phyloP scores from a whole-genome alignment of 108 stramenopile genomes.

The Cyclostephanos invisitatus region DNA sequence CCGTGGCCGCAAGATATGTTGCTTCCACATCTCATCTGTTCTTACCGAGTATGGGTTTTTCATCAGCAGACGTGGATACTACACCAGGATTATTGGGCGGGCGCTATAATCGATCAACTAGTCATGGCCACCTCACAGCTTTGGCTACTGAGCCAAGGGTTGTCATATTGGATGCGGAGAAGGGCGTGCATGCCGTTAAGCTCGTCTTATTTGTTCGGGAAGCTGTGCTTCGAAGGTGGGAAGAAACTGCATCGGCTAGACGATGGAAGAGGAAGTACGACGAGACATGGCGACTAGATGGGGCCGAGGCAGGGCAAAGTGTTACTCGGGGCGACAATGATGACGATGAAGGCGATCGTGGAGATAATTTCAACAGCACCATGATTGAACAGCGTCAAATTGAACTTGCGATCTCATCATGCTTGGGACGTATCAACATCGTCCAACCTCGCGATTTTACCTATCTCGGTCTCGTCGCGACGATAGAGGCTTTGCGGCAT shows the following conservation, averaged over 20 bases:
- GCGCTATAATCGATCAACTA: conserved; percentile 10
- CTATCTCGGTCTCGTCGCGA: conserved; percentile 50
- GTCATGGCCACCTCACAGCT: background rate
- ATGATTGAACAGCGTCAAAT: conserved; percentile 33
- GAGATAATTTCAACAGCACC: conserved; percentile 10
- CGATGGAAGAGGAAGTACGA: conserved; percentile 34
- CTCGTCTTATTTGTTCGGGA: conserved; percentile 41
- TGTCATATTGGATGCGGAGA: conserved; percentile 47
- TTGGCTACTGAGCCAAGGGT: conserved; percentile 29
- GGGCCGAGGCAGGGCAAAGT: background rate
- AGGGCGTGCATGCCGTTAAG: conserved; percentile 38
- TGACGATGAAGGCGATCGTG: conserved; percentile 3
- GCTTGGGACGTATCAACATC: conserved; percentile 47
- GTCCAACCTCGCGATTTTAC: conserved; percentile 52
- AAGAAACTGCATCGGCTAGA: conserved; percentile 40
- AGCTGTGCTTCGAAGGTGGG: conserved; percentile 49
- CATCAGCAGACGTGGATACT: background rate
- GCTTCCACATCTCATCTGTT: conserved; percentile 34
- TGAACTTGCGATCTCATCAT: conserved; percentile 34
- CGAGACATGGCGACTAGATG: background rate
- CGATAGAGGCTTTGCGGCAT: conserved; percentile 38
- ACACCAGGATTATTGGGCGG: background rate
- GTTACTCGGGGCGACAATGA: background rate
- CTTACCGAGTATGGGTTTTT: background rate
- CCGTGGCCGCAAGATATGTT: conserved; percentile 46